A percentile compares a stretch with the other conserved stretches of the same genome.
These are phyloP conservation scores for Entomortierella chlamydospora DNA, from an alignment of 192 early-diverging fungal genomes.

Conservation along the genomic window DNA sequence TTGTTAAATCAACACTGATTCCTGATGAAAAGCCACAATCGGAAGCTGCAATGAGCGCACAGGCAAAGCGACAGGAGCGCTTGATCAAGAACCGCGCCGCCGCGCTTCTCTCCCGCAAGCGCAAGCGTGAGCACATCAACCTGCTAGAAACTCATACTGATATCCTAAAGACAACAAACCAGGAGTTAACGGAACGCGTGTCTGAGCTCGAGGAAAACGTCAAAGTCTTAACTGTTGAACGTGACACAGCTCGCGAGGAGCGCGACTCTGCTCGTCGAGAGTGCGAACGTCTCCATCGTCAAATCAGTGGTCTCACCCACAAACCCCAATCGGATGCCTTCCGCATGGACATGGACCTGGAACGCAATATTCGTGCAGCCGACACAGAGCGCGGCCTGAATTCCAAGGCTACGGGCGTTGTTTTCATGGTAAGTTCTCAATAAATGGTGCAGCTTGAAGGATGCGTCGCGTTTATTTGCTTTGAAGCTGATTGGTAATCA, in stretches of 20 bases:
- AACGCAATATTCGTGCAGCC: constrained; percentile 30
- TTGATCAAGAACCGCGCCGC: constrained; percentile 94
- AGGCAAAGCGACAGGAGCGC: constrained; percentile 84
- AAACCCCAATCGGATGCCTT: constrained; percentile 10
- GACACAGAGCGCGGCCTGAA: constrained; percentile 48
- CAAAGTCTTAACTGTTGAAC: constrained; percentile 66
- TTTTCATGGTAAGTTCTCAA: constrained; percentile 65
- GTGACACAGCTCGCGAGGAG: constrained; percentile 47
- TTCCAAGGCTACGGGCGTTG: constrained; percentile 65
- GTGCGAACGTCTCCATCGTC: constrained; percentile 24
- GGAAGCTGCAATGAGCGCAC: constrained; percentile 56
- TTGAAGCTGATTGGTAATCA: no score
- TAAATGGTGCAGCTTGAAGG: neutral
- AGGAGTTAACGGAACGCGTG: constrained; percentile 67
- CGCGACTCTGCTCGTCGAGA: constrained; percentile 52
- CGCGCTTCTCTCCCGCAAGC: constrained; percentile 86
- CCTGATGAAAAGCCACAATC: constrained; percentile 52
- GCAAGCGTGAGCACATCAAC: constrained; percentile 88
- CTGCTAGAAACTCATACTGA: constrained; percentile 74
- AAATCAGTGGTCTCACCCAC: constrained; percentile 24
- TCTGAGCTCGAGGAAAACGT: constrained; percentile 67
- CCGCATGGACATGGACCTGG: constrained; percentile 50
- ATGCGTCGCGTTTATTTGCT: no score
- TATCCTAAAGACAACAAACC: constrained; percentile 66
- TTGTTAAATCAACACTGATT: constrained; percentile 47